Evolutionary conservation across 768 basidiomycete genomes (phyloP), one percentile per base, ranked within the genome.

Genomic region (Cyathus striatus): DNA sequence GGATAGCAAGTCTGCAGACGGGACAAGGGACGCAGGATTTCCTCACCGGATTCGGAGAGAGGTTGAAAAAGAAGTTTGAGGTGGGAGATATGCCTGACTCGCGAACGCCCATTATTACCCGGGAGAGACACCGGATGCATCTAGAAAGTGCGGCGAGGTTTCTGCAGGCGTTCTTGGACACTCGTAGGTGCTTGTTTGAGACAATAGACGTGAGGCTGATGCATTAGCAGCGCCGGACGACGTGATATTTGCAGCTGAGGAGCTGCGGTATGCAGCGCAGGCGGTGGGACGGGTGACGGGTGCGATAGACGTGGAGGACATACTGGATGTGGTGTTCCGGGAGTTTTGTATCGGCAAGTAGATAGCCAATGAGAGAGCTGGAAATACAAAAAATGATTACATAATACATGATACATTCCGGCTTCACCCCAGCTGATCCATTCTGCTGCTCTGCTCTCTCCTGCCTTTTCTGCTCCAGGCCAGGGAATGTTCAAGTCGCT

Each of bases 341-440:
- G 85, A 88, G 40, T 95, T 95, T 60, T 95, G 92, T 56, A 89
- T 94, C 40, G 91, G 91, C 26, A 90, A 93, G 65, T 90, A 30
- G 27, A 30, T n/a, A n/a, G n/a, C n/a, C n/a, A n/a, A n/a, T n/a
- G n/a, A n/a, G n/a, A n/a, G n/a, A n/a, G n/a, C n/a, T n/a, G n/a
- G n/a, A n/a, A n/a, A n/a, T n/a, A n/a, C n/a, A n/a, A n/a, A n/a
- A n/a, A n/a, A n/a, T n/a, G n/a, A n/a, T n/a, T n/a, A n/a, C n/a
- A n/a, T n/a, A n/a, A n/a, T n/a, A n/a, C n/a, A n/a, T n/a, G n/a
- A n/a, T n/a, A n/a, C n/a, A n/a, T n/a, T n/a, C n/a, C n/a, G n/a
- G n/a, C n/a, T n/a, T n/a, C n/a, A n/a, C n/a, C n/a, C n/a, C n/a
- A n/a, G n/a, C n/a, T n/a, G n/a, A n/a, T n/a, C n/a, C n/a, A n/a